phyloP scores from a whole-genome alignment of 2,329 filamentous ascomycete genomes.

The Endoconidiophora polonica region DNA sequence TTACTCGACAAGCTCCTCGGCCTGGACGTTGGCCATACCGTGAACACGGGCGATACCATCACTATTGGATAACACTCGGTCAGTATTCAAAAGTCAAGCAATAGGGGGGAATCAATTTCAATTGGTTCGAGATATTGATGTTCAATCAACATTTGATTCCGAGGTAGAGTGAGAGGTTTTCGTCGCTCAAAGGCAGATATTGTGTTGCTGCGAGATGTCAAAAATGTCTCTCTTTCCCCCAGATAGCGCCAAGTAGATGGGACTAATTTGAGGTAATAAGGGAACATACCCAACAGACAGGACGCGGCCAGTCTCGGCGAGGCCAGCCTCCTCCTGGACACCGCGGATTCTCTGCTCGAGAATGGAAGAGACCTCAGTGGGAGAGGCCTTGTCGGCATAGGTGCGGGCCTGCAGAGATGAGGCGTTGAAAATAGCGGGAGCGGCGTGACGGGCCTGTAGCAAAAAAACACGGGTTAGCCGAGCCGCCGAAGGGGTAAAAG shows the following conservation, averaged over 20 bases:
- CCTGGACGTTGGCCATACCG: constrained; percentile 99
- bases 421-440: constrained; percentile 59
- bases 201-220: no score
- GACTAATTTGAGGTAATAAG: background rate
- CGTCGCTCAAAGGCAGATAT: background rate
- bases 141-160: background rate
- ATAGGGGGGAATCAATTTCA: background rate
- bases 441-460: constrained; percentile 70
- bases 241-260: background rate
- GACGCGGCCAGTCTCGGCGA: constrained; percentile 97
- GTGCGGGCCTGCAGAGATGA: constrained; percentile 57
- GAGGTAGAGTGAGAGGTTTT: background rate
- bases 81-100: constrained; percentile 1
- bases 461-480: constrained; percentile 34
- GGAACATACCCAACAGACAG: constrained; percentile 90
- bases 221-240: background rate
- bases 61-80: constrained; percentile 33
- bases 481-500: constrained; percentile 22
- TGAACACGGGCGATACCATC: constrained; percentile 99
- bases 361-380: constrained; percentile 97
- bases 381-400: constrained; percentile 89
- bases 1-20: constrained; percentile 99
- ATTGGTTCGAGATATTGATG: no score
- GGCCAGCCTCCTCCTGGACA: constrained; percentile 88
- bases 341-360: constrained; percentile 98